Evolutionary conservation across 768 basidiomycete species (phyloP).

Genomic region (Crassisporium funariophilum): DNA sequence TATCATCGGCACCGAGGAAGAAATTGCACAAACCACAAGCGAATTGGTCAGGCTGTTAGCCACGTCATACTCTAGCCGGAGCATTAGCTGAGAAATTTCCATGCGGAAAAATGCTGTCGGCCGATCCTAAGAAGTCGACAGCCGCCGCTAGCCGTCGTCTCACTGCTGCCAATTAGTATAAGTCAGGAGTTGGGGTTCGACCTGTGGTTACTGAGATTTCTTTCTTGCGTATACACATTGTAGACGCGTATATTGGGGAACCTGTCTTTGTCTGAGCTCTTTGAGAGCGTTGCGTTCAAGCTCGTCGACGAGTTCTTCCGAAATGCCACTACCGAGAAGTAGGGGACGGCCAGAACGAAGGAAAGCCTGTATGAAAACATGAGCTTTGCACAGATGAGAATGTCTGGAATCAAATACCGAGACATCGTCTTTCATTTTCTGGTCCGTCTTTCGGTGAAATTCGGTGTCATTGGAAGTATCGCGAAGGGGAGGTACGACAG

Average conservation of each 20-base stretch:
- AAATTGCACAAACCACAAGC: too few species aligned
- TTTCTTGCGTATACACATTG: conserved; percentile 65
- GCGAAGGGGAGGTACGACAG: conserved; percentile 44
- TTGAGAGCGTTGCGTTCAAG: conserved; percentile 51
- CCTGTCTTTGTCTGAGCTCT: conserved; percentile 52
- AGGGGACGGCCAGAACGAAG: conserved; percentile 67
- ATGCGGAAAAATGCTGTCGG: too few species aligned
- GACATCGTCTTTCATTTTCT: conserved; percentile 59
- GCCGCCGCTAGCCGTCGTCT: not conserved
- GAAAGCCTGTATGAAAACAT: conserved; percentile 49
- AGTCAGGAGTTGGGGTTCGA: not conserved
- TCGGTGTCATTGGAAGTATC: conserved; percentile 46
- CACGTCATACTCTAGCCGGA: too few species aligned
- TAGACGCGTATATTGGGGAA: conserved; percentile 54
- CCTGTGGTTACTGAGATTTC: too few species aligned
- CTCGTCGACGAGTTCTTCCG: conserved; percentile 52
- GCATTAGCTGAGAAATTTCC: too few species aligned
- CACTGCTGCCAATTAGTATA: not conserved
- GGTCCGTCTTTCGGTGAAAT: conserved; percentile 38
- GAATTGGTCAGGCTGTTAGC: too few species aligned
- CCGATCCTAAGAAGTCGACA: too few species aligned
- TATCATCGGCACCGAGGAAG: too few species aligned
- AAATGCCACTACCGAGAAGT: conserved; percentile 62
- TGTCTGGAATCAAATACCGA: conserved; percentile 36
- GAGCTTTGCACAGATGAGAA: not conserved